phyloP scores from a whole-genome alignment of 495 filamentous ascomycete genomes.

The Hyaloscypha bicolor region DNA sequence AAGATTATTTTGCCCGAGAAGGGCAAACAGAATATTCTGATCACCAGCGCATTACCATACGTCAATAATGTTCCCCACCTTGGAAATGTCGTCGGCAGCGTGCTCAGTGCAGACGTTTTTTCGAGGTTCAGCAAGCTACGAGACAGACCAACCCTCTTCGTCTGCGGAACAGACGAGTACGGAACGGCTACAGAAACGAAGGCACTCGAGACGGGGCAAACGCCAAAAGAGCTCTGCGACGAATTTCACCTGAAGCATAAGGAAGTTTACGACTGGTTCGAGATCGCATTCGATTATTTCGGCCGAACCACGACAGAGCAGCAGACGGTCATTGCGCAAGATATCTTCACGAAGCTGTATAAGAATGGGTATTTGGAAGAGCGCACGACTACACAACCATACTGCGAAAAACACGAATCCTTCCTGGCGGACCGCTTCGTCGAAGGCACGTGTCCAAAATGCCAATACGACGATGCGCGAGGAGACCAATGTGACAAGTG shows the following conservation, averaged over 20 bases:
- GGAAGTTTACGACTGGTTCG: conserved; percentile 86
- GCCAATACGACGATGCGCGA: conserved; percentile 75
- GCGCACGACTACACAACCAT: conserved; percentile 74
- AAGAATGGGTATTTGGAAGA: conserved; percentile 79
- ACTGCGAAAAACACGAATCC: conserved; percentile 79
- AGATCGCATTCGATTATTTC: conserved; percentile 82
- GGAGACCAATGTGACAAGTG: conserved; percentile 90
- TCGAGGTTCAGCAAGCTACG: conserved; percentile 44
- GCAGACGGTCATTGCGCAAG: conserved; percentile 85
- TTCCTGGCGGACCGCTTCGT: conserved; percentile 95
- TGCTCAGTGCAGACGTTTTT: conserved; percentile 82
- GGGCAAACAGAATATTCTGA: conserved; percentile 54
- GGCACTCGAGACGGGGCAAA: conserved; percentile 58
- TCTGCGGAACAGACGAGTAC: conserved; percentile 78
- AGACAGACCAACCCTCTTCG: conserved; percentile 56
- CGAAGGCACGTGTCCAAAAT: conserved; percentile 84
- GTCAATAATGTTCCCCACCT: conserved; percentile 97
- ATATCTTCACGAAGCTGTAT: conserved; percentile 77
- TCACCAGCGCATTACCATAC: conserved; percentile 63
- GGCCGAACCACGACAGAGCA: conserved; percentile 78
- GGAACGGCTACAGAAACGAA: conserved; percentile 89
- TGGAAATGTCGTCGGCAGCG: conserved; percentile 90
- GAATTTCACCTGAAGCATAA: conserved; percentile 85
- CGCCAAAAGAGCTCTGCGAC: conserved; percentile 69
- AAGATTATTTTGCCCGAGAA: conserved; percentile 46